A percentile compares a stretch with the other conserved stretches of the same genome.
Conservation (phyloP, 2,329 filamentous ascomycete genomes). For the Thielaviopsis musarum region DNA sequence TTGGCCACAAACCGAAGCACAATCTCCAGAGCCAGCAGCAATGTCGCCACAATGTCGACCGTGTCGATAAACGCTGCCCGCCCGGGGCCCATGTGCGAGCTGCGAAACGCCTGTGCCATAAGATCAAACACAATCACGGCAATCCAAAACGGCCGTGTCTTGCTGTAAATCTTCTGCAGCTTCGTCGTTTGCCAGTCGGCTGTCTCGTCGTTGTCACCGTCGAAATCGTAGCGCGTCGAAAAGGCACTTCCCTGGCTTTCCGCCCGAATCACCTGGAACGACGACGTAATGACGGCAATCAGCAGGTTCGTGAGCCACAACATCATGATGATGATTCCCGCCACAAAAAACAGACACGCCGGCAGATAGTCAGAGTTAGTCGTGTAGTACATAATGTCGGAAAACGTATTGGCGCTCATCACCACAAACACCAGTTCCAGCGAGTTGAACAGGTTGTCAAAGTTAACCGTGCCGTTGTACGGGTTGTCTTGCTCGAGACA, state of each 20-base stretch:
- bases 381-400: slow-evolving; percentile 85
- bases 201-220: slow-evolving; percentile 46
- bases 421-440: slow-evolving; percentile 91
- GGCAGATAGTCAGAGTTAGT: slow-evolving; percentile 82
- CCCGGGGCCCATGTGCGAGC: slow-evolving; percentile 50
- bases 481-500: slow-evolving; percentile 71
- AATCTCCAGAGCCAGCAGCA: slow-evolving; percentile 69
- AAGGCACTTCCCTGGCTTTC: slow-evolving; percentile 92
- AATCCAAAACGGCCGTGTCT: slow-evolving; percentile 63
- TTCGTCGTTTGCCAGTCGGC: slow-evolving; percentile 24
- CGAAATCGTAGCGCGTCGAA: slow-evolving; percentile 13
- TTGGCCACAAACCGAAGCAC: slow-evolving; percentile 59
- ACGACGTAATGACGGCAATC: slow-evolving; percentile 95
- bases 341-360: slow-evolving; percentile 60
- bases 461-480: slow-evolving; percentile 72
- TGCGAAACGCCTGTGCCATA: slow-evolving; percentile 62
- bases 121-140: slow-evolving; percentile 63
- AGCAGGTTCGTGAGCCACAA: slow-evolving; percentile 90
- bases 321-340: slow-evolving; percentile 75
- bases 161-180: slow-evolving; percentile 58
- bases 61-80: slow-evolving; percentile 49
- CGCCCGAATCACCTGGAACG: slow-evolving; percentile 94
- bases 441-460: slow-evolving; percentile 87
- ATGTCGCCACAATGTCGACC: slow-evolving; percentile 60
- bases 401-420: slow-evolving; percentile 96